phyloP scores from a whole-genome alignment of 2,329 filamentous ascomycete species.

The Anisogramma anomala region DNA sequence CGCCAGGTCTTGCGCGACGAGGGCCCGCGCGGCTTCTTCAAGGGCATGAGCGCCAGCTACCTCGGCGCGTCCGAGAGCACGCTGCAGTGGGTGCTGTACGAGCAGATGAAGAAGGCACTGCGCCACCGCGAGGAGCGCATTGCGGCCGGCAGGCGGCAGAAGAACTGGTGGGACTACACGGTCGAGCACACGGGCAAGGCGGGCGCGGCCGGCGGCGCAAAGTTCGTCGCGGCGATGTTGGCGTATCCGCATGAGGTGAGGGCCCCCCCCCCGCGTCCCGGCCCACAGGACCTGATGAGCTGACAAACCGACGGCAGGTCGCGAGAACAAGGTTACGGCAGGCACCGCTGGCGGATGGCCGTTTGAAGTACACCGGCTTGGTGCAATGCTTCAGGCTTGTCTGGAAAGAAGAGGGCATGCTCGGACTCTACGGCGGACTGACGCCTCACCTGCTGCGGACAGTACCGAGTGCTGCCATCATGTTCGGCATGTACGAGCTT shows the following conservation, averaged over 20 bases:
- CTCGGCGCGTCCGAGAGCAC: constrained; percentile 84
- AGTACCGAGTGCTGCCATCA: constrained; percentile 86
- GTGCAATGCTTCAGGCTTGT: constrained; percentile 81
- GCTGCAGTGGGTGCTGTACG: constrained; percentile 87
- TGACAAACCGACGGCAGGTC: constrained; percentile 36
- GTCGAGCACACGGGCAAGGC: constrained; percentile 71
- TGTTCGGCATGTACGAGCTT: constrained; percentile 79
- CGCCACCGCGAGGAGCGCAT: constrained; percentile 50
- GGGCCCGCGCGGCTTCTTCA: constrained; percentile 72
- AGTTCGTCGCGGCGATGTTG: constrained; percentile 70
- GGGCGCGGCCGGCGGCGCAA: constrained; percentile 69
- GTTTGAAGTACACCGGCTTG: constrained; percentile 77
- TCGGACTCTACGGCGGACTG: constrained; percentile 77
- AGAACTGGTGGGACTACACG: constrained; percentile 60
- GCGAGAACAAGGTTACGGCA: constrained; percentile 76
- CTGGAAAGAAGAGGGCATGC: constrained; percentile 78
- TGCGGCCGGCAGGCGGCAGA: constrained; percentile 46
- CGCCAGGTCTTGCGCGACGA: constrained; percentile 71
- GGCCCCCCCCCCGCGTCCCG: constrained; percentile 2
- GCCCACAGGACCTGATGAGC: background rate
- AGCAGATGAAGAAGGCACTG: constrained; percentile 75
- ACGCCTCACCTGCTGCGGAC: constrained; percentile 85
- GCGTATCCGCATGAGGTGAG: constrained; percentile 87
- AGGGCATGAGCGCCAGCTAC: constrained; percentile 83
- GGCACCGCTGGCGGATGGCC: constrained; percentile 60